Conservation (phyloP, 306 rosid species). For the Castanea sativa region DNA sequence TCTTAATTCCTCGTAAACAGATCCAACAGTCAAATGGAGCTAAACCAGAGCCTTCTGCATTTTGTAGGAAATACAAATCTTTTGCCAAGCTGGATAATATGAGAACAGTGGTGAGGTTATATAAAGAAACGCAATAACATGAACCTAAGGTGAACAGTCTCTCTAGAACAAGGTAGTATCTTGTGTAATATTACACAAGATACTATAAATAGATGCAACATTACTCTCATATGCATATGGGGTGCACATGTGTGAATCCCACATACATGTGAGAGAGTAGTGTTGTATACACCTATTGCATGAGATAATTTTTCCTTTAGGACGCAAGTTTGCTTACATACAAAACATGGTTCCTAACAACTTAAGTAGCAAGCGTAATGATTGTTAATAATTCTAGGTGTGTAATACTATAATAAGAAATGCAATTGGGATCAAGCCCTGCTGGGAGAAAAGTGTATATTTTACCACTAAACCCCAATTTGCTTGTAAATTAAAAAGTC, state of each 20-base stretch:
- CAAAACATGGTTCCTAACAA: not conserved
- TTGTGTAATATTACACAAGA: too few relatives aligned
- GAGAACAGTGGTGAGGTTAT: constrained; percentile 13
- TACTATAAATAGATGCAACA: too few relatives aligned
- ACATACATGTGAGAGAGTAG: too few relatives aligned
- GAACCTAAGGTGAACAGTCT: too few relatives aligned
- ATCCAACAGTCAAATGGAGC: constrained; percentile 95
- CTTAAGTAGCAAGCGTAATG: not conserved
- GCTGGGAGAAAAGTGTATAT: too few relatives aligned
- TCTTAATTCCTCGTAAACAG: constrained; percentile 85
- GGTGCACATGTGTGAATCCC: too few relatives aligned
- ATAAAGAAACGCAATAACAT: not conserved
- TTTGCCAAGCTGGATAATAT: constrained; percentile 62
- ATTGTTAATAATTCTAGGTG: not conserved
- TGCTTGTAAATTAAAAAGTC: not conserved
- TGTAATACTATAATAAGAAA: not conserved
- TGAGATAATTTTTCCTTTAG: too few relatives aligned
- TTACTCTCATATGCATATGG: too few relatives aligned
- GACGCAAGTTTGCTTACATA: not conserved
- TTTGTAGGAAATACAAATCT: constrained; percentile 80
- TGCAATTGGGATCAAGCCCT: not conserved
- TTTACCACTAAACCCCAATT: not conserved
- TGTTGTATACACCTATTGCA: too few relatives aligned
- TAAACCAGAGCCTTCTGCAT: constrained; percentile 87
- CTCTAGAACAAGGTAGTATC: too few relatives aligned